Evolutionary conservation across 768 basidiomycete species (phyloP).

Genomic region (Tephrocybe sp.): DNA sequence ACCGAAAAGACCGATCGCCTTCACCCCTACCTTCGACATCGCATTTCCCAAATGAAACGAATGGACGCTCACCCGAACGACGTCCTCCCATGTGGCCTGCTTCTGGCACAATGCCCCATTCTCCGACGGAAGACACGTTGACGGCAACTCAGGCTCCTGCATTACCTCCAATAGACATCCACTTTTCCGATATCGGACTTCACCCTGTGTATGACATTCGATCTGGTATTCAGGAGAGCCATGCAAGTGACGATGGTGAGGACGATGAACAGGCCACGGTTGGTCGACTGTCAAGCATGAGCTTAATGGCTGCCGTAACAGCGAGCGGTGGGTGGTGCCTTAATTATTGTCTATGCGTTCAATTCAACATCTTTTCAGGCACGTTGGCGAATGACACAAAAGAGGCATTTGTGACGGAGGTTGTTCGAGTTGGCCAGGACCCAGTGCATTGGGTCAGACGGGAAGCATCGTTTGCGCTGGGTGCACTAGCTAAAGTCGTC

Average conservation of each 20-base stretch:
- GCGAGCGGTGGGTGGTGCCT: conserved; percentile 58
- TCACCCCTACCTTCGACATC: neutral
- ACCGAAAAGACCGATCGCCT: neutral
- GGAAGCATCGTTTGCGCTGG: conserved; percentile 86
- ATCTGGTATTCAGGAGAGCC: conserved; percentile 1
- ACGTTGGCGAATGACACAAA: conserved; percentile 54
- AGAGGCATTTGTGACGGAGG: conserved; percentile 67
- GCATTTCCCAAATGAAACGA: neutral
- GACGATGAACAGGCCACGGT: conserved; percentile 74
- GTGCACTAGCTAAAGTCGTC: conserved; percentile 84
- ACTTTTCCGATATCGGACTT: neutral
- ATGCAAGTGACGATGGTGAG: conserved; percentile 27
- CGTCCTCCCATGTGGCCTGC: neutral
- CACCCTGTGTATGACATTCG: conserved; percentile 1
- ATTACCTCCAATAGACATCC: neutral
- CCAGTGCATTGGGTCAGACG: conserved; percentile 75
- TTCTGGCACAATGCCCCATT: conserved; percentile 12
- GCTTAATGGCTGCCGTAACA: conserved; percentile 83
- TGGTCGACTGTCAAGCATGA: conserved; percentile 90
- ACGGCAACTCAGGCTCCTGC: neutral
- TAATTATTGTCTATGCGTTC: conserved; percentile 2
- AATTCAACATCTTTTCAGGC: conserved; percentile 33
- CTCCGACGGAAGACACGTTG: conserved; percentile 15
- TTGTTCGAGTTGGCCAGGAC: conserved; percentile 64
- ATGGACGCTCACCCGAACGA: neutral